Conservation (phyloP, 768 basidiomycete species). For the Kondoa malvinella region DNA sequence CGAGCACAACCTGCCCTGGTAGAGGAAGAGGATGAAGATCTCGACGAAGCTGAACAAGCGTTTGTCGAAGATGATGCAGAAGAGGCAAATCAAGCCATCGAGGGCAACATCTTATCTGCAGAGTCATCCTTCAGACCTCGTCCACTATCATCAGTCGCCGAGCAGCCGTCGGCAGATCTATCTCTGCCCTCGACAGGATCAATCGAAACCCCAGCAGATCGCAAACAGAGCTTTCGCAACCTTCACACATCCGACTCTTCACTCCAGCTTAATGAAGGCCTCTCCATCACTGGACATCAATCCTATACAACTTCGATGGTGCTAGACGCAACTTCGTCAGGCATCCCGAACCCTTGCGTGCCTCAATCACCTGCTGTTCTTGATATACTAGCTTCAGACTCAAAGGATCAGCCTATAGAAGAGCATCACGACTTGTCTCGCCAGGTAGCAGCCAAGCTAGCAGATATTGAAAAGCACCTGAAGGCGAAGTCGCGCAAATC, state of each 20-base stretch:
- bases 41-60: conserved; percentile 17
- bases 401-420: conserved; percentile 32
- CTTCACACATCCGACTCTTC: background rate
- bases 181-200: background rate
- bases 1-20: conserved; percentile 2
- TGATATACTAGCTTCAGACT: background rate
- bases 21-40: conserved; percentile 14
- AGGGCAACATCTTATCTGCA: background rate
- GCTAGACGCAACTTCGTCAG: conserved; percentile 13
- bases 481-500: conserved; percentile 28
- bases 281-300: conserved; percentile 30
- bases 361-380: conserved; percentile 25
- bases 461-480: conserved; percentile 55
- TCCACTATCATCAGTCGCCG: background rate
- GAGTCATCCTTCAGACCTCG: background rate
- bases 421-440: conserved; percentile 29
- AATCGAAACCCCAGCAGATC: background rate
- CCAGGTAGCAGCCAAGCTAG: conserved; percentile 41
- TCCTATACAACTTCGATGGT: conserved; percentile 23
- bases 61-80: conserved; percentile 17
- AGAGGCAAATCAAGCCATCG: background rate
- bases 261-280: conserved; percentile 30
- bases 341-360: conserved; percentile 69
- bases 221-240: background rate
- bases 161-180: background rate